Percentiles rank a stretch among this genome's conserved stretches.
These are phyloP conservation scores for Aureobasidium sp. DNA, from an alignment of 2,329 filamentous ascomycete species.

Conservation along the genomic window DNA sequence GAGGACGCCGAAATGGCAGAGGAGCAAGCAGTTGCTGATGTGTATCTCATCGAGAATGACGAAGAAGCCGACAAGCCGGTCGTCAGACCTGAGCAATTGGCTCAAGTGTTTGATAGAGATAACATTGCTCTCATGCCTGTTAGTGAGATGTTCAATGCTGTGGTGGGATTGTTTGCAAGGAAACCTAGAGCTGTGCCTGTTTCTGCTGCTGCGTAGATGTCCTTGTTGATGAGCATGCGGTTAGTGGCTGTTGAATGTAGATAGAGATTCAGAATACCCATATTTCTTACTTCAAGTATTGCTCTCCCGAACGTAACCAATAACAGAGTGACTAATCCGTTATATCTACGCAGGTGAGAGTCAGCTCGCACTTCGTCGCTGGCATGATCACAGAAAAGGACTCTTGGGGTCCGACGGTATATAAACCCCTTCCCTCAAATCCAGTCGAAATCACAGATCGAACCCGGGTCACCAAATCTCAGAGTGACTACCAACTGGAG, in stretches of 20 bases:
- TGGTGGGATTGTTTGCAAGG: constrained; percentile 55
- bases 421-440: too few species aligned
- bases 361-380: too few species aligned
- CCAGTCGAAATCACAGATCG: too few species aligned
- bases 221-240: not conserved
- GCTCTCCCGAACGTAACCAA: too few species aligned
- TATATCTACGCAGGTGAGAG: too few species aligned
- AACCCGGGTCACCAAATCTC: too few species aligned
- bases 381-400: too few species aligned
- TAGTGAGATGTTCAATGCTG: constrained; percentile 67
- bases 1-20: constrained; percentile 24
- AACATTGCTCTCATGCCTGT: constrained; percentile 63
- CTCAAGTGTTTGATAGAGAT: constrained; percentile 61
- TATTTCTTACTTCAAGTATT: too few species aligned
- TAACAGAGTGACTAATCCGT: too few species aligned
- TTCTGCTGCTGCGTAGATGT: not conserved
- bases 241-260: not conserved
- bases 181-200: constrained; percentile 34
- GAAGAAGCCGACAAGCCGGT: constrained; percentile 50
- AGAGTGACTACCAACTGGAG: too few species aligned
- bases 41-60: constrained; percentile 17
- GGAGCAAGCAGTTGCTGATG: constrained; percentile 18
- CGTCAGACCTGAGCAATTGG: constrained; percentile 58
- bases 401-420: too few species aligned
- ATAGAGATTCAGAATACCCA: not conserved